phyloP scores from a whole-genome alignment of 176 grass and related monocot genomes.

The Thalia dealbata region DNA sequence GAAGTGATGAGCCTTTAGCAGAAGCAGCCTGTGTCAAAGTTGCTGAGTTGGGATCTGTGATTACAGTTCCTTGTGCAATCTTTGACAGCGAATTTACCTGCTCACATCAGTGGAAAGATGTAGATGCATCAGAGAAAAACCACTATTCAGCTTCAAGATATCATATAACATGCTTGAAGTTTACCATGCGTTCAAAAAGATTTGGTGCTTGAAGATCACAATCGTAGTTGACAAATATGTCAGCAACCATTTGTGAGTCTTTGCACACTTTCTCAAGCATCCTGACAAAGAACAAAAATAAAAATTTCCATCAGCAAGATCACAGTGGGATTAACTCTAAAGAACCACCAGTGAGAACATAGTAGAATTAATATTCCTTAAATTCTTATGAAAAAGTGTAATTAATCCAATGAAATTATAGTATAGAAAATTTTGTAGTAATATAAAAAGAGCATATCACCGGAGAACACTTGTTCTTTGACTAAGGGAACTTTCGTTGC shows the following conservation, averaged over 20 bases:
- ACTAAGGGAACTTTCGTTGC: constrained; percentile 58
- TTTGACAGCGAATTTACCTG: constrained; percentile 93
- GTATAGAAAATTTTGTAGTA: background rate
- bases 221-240: constrained; percentile 99
- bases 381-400: constrained; percentile 9
- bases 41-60: constrained; percentile 51
- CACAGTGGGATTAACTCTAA: background rate
- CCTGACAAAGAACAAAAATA: constrained; percentile 41
- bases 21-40: constrained; percentile 62
- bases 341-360: background rate
- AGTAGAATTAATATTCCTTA: background rate
- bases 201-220: constrained; percentile 98
- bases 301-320: constrained; percentile 21
- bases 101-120: constrained; percentile 4
- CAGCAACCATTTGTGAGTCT: constrained; percentile 98
- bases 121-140: constrained; percentile 2
- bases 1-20: constrained; percentile 89
- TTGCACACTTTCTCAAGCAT: constrained; percentile 99
- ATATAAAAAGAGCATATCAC: constrained; percentile 34
- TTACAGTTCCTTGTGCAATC: constrained; percentile 78
- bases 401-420: background rate
- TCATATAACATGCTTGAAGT: background rate
- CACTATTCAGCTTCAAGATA: background rate
- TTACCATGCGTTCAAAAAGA: constrained; percentile 88
- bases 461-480: constrained; percentile 90